These are phyloP conservation scores for Leccinum obscurum DNA, from an alignment of 768 basidiomycete species.

Conservation along the genomic window DNA sequence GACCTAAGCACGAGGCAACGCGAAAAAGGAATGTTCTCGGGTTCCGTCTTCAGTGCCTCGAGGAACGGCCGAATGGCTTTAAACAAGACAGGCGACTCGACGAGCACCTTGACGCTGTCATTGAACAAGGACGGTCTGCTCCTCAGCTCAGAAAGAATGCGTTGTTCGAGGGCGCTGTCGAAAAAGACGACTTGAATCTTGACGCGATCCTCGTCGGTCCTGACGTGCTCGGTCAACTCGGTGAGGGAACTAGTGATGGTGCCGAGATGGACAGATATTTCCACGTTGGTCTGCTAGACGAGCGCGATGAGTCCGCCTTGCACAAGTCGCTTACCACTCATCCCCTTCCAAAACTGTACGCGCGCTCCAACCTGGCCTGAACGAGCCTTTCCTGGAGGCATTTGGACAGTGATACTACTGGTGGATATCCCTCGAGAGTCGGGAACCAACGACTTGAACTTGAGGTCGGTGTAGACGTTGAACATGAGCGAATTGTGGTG, in stretches of 20 bases:
- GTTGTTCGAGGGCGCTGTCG: conserved; percentile 54
- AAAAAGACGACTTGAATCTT: conserved; percentile 60
- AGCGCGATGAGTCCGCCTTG: conserved; percentile 48
- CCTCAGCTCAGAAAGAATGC: conserved; percentile 40
- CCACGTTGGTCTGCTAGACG: conserved; percentile 10
- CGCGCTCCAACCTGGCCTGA: conserved; percentile 39
- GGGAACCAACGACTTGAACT: conserved; percentile 46
- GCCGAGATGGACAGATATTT: conserved; percentile 54
- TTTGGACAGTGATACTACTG: conserved; percentile 41
- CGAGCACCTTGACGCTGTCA: conserved; percentile 38
- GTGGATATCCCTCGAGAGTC: conserved; percentile 53
- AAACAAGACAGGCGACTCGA: conserved; percentile 67
- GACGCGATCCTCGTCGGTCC: conserved; percentile 35
- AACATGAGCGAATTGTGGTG: conserved; percentile 54
- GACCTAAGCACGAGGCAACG: conserved; percentile 50
- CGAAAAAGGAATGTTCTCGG: conserved; percentile 56
- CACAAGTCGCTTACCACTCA: conserved; percentile 56
- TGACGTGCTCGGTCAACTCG: conserved; percentile 50
- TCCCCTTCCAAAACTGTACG: conserved; percentile 59
- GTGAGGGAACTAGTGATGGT: conserved; percentile 41
- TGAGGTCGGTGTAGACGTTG: conserved; percentile 58
- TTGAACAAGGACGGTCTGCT: conserved; percentile 25
- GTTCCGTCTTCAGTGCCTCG: conserved; percentile 56
- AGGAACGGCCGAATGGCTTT: conserved; percentile 70
- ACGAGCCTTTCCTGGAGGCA: conserved; percentile 60